Conservation (phyloP, 2,329 filamentous ascomycete species). For the Madurella mycetomatis region DNA sequence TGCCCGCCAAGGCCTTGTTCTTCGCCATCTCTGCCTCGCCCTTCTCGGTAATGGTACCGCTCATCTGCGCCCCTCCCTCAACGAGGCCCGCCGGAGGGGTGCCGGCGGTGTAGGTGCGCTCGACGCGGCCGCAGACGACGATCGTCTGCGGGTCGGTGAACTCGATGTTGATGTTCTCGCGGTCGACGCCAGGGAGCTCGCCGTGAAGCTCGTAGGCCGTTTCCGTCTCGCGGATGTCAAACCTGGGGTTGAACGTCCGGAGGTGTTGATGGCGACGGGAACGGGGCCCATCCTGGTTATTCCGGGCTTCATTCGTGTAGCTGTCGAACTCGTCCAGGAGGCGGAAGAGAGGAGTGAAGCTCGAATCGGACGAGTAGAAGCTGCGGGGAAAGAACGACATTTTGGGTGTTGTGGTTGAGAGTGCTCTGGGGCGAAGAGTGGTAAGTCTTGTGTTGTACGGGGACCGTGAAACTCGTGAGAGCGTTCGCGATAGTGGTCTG, state of each 20-base stretch:
- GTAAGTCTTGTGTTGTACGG: slow-evolving; percentile 2
- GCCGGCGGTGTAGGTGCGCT: slow-evolving; percentile 58
- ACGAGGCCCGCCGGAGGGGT: slow-evolving; percentile 39
- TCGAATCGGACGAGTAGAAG: slow-evolving; percentile 43
- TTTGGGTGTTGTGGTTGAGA: slow-evolving; percentile 35
- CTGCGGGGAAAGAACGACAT: slow-evolving; percentile 59
- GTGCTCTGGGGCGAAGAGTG: slow-evolving; percentile 21
- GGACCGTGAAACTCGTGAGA: neutral
- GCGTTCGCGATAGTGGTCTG: neutral
- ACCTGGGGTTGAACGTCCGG: slow-evolving; percentile 67
- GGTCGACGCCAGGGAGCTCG: slow-evolving; percentile 70
- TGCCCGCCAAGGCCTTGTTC: slow-evolving; percentile 11
- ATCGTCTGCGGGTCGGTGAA: slow-evolving; percentile 74
- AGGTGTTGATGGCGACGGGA: slow-evolving; percentile 29
- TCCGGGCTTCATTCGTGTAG: slow-evolving; percentile 42
- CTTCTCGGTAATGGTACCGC: slow-evolving; percentile 40
- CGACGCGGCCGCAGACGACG: slow-evolving; percentile 63
- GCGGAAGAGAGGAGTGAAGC: slow-evolving; percentile 58
- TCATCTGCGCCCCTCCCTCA: slow-evolving; percentile 22
- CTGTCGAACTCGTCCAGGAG: slow-evolving; percentile 60
- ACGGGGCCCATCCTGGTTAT: slow-evolving; percentile 22
- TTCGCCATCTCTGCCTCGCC: slow-evolving; percentile 45
- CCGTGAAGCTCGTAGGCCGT: slow-evolving; percentile 71
- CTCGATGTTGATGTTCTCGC: slow-evolving; percentile 71
- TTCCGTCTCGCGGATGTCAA: slow-evolving; percentile 69